phyloP scores from a whole-genome alignment of 805 yeast genomes.

The Candida golubevii region DNA sequence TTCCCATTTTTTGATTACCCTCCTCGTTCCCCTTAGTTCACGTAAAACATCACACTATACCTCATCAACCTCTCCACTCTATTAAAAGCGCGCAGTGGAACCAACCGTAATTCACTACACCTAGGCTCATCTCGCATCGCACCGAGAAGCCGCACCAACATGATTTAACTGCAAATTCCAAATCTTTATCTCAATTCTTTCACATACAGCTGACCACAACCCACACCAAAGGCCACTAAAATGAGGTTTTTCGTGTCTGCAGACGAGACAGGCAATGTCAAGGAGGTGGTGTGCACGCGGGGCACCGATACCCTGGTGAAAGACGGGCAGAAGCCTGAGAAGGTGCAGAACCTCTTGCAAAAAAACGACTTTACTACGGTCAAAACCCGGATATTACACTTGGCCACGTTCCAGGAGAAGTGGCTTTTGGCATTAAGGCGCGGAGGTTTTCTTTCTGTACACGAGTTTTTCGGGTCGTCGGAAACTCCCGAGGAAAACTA shows the following conservation, averaged over 20 bases:
- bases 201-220: background rate
- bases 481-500: constrained; percentile 36
- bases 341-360: constrained; percentile 41
- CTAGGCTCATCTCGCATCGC: background rate
- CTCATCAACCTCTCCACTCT: too few relatives aligned
- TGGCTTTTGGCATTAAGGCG: constrained; percentile 40
- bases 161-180: background rate
- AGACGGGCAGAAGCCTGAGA: constrained; percentile 59
- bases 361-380: constrained; percentile 26
- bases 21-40: too few relatives aligned
- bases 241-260: constrained; percentile 62
- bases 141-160: background rate
- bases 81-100: too few relatives aligned
- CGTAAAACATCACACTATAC: too few relatives aligned
- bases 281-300: constrained; percentile 56
- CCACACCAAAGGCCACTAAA: too few relatives aligned
- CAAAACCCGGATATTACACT: constrained; percentile 32
- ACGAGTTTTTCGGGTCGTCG: constrained; percentile 24
- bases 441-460: constrained; percentile 41
- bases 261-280: constrained; percentile 63
- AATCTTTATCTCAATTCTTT: background rate
- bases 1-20: too few relatives aligned
- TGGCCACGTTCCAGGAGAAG: constrained; percentile 27
- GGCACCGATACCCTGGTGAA: constrained; percentile 81
- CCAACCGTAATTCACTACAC: too few relatives aligned